Evolutionary conservation across 306 rosid genomes (phyloP), one percentile per base, ranked within the genome.

Genomic region (Betula pendula): DNA sequence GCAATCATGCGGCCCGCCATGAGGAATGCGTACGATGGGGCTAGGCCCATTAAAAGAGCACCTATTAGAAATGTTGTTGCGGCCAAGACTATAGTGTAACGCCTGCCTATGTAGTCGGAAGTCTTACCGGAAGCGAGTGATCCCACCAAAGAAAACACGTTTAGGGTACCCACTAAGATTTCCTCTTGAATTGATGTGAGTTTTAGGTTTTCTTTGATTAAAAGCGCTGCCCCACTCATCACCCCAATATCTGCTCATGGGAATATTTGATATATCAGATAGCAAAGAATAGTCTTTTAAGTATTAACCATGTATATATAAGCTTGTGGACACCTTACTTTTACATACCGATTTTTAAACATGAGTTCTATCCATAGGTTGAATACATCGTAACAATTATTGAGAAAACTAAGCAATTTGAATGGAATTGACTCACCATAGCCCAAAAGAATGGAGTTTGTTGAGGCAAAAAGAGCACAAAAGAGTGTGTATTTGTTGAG

Each of bases 161-260:
- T 93, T 3, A 93, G 42, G 35, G 86, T 80, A 2, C 98, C 97
- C 25, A 91, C 92, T 56, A 93, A 82, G 49, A 91, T 77, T 78
- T 93, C 98, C 44, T 84, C 88, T 79, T 93, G 90, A 2, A 88
- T 72, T 22, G 92, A 75, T 47, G 90, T 72, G 60, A 93, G 88
- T 4, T 87, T 85, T 13, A 93, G 78, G 70, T 88, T 83, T 55
- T 93, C 81, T 47, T 60, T 84, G 79, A 93, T 90, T 55, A 43
- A 84, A 5, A 93, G 73, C 59, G 76, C 89, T 27, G 97, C 98
- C 38, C 98, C 98, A 87, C 98, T 93, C 97, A 93, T 93, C 19
- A 89, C 98, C 78, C 97, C 97, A 75, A 88, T 89, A 72, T 93
- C 88, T 29, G 33, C 2, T 29, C 33, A n/a, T n/a, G n/a, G n/a